These are phyloP conservation scores for Cicer arietinum DNA, from an alignment of 306 rosid genomes.

Conservation along the genomic window DNA sequence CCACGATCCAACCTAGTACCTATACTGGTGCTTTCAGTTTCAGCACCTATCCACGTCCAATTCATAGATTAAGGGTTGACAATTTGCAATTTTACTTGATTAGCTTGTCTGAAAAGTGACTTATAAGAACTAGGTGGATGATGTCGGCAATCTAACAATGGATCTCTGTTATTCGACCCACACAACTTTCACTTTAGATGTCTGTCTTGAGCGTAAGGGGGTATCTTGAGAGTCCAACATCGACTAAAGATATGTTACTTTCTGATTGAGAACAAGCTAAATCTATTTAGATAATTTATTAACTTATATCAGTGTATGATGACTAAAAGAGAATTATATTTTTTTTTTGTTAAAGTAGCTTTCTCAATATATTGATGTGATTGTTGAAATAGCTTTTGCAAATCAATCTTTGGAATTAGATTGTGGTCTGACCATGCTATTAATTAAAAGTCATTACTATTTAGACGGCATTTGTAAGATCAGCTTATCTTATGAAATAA, in stretches of 20 bases:
- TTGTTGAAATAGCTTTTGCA: slow-evolving; percentile 17
- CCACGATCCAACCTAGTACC: neutral
- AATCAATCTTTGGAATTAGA: slow-evolving; percentile 19
- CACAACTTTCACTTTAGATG: too few species aligned
- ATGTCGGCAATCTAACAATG: too few species aligned
- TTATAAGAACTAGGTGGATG: too few species aligned
- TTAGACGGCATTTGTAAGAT: neutral
- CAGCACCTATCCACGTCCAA: neutral
- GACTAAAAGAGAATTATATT: neutral
- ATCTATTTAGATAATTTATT: neutral
- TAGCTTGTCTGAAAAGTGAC: neutral
- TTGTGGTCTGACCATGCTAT: slow-evolving; percentile 19
- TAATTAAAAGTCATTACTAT: slow-evolving; percentile 22
- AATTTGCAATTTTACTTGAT: neutral
- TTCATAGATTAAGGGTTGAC: neutral
- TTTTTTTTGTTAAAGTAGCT: neutral
- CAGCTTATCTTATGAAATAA: neutral
- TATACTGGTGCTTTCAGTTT: neutral
- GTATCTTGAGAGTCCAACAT: too few species aligned
- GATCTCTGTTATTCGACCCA: too few species aligned
- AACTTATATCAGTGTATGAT: neutral
- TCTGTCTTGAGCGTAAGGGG: too few species aligned
- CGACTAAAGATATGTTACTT: neutral
- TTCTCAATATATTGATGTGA: slow-evolving; percentile 6
- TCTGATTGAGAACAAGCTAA: neutral